Evolutionary conservation across 768 basidiomycete species (phyloP), one percentile per base, ranked within the genome.

Genomic region (Podaxis rugospora): DNA sequence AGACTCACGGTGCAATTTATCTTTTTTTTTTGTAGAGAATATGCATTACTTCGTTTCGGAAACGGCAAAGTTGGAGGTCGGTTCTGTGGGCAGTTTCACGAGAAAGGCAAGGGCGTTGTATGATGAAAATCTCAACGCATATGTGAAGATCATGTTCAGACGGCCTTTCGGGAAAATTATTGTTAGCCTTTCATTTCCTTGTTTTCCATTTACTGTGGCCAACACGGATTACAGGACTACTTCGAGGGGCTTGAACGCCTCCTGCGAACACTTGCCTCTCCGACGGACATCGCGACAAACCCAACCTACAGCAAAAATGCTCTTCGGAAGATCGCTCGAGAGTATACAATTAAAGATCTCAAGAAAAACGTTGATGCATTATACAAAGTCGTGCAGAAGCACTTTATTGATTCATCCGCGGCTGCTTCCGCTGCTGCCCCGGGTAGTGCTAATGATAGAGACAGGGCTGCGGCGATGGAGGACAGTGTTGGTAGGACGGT

Each of bases 41-140:
- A 97, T 96, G 95, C 91, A 95, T 65, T 88, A 90, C 69, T 96
- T 97, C 69, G 83, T 94, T 39, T 84, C 88, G 0, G 95, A 96
- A 68, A 86, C 90, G 36, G 82, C 87, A 0, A 83, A 82, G 65
- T 78, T 93, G 67, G 83, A 90, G 68, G 75, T 88, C 55, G 75
- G 81, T 58, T 83, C 92, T 51, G 77, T 90, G 63, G 75, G 76
- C 51, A 68, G 75, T 1, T 94, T 92, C 68, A 74, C 87, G 52
- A 82, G 82, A 64, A 83, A 82, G 59, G 96, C 95, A 0, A 87
- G 93, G 71, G 77, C 74, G 0, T 88, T 95, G 52, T 98, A 97
- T 69, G 90, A 92, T 50, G 94, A 98, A 70, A 97, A 95, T 70
- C 74, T 98, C 64, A 75, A 73, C 32, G 88, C 90, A 1, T 98